Base-by-base conservation (phyloP, 495 filamentous ascomycete species). In the Glonium stellatum region DNA sequence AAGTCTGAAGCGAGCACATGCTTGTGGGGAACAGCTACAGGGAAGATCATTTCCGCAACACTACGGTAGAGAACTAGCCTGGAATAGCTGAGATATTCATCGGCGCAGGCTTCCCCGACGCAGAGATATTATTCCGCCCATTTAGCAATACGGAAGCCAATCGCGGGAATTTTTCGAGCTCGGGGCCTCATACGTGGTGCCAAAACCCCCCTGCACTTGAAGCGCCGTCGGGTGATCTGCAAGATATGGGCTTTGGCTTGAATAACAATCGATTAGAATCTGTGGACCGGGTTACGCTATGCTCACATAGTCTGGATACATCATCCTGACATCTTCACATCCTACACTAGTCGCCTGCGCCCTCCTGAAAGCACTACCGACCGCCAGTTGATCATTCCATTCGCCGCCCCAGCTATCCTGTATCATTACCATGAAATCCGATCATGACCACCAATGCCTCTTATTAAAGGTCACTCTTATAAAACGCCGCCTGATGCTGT, bases 401-500 rank as follows among this genome's bases (percentile, higher is more conserved):
- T 13, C 39, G 39, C 39, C 39, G 39, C 39, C 39, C 39, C 39
- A 13, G 13, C 13, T 11, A 13, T 15, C 13, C 39, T 15, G 18
- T 4, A 44, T 44, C 39, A 44, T 44, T 11, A 31, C 27, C 27
- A 31, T 31, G 27, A 31, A 31, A 31, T 31, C 27, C 27, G 27
- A 6, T 3, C 27, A 31, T 6, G 27, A 31, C 6, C 2, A 6
- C 39, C 39, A 44, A 44, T 44, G 39, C 39, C 39, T 31, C 39
- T 44, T 11, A 11, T 11, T 44, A 44, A 51, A 18, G 12, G 12
- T 19, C 48, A 51, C 25, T 13, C 21, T 31, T 12, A 51, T n/a
- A 51, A n/a, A 55, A 55, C 52, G 52, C 52, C 52, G 31, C 27
- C 52, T 31, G 22, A 55, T 55, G 52, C 52, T 37, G n/a, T 15